These are phyloP conservation scores for Pleurotus ostreatus DNA, from an alignment of 768 basidiomycete genomes.

Conservation along the genomic window DNA sequence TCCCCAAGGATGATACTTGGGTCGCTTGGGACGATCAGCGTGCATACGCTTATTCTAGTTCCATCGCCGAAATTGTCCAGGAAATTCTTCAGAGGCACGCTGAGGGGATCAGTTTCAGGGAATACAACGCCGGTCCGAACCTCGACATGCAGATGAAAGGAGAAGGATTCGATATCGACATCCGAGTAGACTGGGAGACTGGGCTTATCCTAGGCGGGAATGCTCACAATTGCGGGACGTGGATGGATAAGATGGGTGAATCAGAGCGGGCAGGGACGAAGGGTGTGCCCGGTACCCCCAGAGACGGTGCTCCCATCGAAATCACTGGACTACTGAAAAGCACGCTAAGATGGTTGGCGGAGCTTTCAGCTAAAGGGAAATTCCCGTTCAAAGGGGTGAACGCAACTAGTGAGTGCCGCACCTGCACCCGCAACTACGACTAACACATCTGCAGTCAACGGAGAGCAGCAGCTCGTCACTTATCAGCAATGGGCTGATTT, in stretches of 20 bases:
- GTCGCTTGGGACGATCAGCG: conserved; percentile 83
- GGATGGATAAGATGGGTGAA: conserved; percentile 99
- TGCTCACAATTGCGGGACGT: conserved; percentile 83
- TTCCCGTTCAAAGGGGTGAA: conserved; percentile 93
- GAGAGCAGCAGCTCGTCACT: conserved; percentile 64
- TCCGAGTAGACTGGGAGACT: conserved; percentile 94
- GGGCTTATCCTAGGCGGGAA: conserved; percentile 90
- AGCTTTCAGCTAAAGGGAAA: conserved; percentile 54
- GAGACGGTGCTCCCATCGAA: conserved; percentile 95
- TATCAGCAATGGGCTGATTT: conserved; percentile 90
- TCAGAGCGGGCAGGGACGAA: conserved; percentile 88
- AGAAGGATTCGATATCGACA: conserved; percentile 89
- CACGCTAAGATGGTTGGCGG: conserved; percentile 83
- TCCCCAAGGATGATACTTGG: conserved; percentile 93
- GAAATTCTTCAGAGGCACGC: conserved; percentile 95
- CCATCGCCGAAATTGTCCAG: conserved; percentile 92
- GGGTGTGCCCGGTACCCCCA: conserved; percentile 91
- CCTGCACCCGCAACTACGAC: background rate
- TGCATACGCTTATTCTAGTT: conserved; percentile 79
- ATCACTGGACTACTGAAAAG: conserved; percentile 93
- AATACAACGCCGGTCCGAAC: conserved; percentile 94
- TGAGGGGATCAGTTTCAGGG: conserved; percentile 87
- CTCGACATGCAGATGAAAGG: conserved; percentile 97
- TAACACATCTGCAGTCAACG: conserved; percentile 50
- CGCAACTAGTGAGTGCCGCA: conserved; percentile 56